phyloP scores from a whole-genome alignment of 2,329 filamentous ascomycete genomes.

The Verticillium albo-atrum region DNA sequence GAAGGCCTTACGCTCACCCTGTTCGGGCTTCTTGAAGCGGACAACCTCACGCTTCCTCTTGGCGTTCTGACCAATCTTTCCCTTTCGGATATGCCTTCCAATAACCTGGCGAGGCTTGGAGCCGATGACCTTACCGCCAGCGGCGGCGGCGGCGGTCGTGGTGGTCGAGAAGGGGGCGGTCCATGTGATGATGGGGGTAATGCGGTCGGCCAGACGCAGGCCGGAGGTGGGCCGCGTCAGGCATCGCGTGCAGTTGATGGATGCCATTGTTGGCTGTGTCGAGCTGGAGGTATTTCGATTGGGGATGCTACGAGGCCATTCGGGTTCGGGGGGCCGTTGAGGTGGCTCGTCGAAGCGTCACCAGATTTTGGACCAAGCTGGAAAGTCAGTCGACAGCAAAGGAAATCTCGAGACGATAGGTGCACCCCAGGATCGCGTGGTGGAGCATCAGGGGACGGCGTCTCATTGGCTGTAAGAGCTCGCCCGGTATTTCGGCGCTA shows the following conservation, averaged over 20 bases:
- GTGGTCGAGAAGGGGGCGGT: conserved; percentile 39
- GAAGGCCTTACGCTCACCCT: conserved; percentile 81
- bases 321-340: conserved; percentile 6
- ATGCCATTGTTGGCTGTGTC: conserved; percentile 29
- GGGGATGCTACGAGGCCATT: conserved; percentile 5
- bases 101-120: background rate
- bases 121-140: conserved; percentile 5
- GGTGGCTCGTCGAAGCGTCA: conserved; percentile 6
- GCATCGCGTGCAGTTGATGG: conserved; percentile 35
- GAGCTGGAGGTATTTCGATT: conserved; percentile 3
- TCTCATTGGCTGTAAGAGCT: background rate
- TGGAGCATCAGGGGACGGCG: background rate
- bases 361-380: conserved; percentile 8
- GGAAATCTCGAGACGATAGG: conserved; percentile 9
- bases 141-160: conserved; percentile 17
- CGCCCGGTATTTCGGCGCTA: conserved; percentile 8
- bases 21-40: conserved; percentile 52
- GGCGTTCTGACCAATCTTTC: conserved; percentile 16
- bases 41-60: conserved; percentile 44
- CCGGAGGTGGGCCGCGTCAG: conserved; percentile 29
- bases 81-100: conserved; percentile 13
- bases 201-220: conserved; percentile 25
- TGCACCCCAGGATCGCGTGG: conserved; percentile 4
- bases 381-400: conserved; percentile 9
- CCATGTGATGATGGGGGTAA: conserved; percentile 24